Conservation (phyloP, 345 rosid species). For the Arabis alpina region DNA sequence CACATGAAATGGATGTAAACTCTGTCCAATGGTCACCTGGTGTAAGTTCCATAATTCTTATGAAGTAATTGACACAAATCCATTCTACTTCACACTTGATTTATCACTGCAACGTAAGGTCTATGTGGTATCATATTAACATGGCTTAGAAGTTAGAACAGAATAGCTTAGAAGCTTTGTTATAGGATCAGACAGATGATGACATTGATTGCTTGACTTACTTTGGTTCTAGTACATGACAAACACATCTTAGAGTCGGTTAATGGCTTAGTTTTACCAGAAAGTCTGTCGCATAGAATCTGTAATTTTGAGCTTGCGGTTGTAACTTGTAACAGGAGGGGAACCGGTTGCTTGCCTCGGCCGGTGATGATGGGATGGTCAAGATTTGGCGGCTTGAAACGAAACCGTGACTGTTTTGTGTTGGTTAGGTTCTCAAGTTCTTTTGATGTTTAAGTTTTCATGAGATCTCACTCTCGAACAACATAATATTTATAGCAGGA, state of each 20-base stretch:
- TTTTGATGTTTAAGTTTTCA: constrained; percentile 17
- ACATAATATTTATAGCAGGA: background rate
- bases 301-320: constrained; percentile 13
- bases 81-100: background rate
- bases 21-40: constrained; percentile 78
- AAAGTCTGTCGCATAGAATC: background rate
- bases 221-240: constrained; percentile 1
- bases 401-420: constrained; percentile 35
- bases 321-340: constrained; percentile 29
- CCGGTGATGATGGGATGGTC: constrained; percentile 79
- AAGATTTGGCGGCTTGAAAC: constrained; percentile 76
- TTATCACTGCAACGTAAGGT: constrained; percentile 2
- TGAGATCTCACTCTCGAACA: background rate
- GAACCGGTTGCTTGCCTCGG: constrained; percentile 71
- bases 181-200: background rate
- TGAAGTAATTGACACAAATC: constrained; percentile 18
- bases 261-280: background rate
- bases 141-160: constrained; percentile 8
- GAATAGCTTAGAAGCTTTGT: too few relatives aligned
- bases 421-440: constrained; percentile 19
- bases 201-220: background rate
- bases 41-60: constrained; percentile 56
- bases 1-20: constrained; percentile 89
- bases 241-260: background rate
- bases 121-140: background rate